phyloP scores from a whole-genome alignment of 108 stramenopile genomes.

The Mediolabrus comicus region DNA sequence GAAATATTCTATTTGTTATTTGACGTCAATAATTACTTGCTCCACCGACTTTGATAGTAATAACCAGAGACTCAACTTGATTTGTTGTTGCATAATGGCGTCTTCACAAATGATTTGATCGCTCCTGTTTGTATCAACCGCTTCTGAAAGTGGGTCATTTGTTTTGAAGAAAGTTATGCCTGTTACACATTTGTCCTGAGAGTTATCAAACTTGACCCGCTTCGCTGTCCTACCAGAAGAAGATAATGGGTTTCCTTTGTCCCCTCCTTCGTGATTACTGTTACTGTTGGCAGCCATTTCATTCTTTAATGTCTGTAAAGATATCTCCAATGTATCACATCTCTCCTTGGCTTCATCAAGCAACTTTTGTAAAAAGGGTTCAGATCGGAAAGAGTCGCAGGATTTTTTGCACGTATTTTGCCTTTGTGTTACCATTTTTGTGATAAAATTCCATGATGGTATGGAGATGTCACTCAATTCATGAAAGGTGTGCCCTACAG shows the following conservation, averaged over 20 bases:
- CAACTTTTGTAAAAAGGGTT: slow-evolving; percentile 16
- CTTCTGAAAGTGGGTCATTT: neutral
- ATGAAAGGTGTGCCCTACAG: neutral
- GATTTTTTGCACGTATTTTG: slow-evolving; percentile 12
- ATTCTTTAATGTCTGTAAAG: neutral
- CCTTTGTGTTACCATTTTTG: slow-evolving; percentile 10
- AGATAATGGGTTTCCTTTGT: neutral
- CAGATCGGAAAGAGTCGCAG: slow-evolving; percentile 20
- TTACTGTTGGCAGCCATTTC: neutral
- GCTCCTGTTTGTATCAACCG: neutral
- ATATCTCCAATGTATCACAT: slow-evolving; percentile 8
- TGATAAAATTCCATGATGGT: slow-evolving; percentile 32
- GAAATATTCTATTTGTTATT: neutral
- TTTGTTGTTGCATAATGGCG: slow-evolving; percentile 10
- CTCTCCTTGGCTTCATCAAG: slow-evolving; percentile 14
- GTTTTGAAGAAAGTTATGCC: slow-evolving; percentile 1
- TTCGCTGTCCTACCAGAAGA: neutral
- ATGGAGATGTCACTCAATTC: neutral
- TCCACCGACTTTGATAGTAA: slow-evolving; percentile 14
- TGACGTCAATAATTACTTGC: neutral
- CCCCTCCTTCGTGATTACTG: neutral
- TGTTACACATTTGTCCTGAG: neutral
- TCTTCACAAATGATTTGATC: slow-evolving; percentile 4
- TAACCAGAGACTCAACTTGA: slow-evolving; percentile 27
- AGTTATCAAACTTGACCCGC: neutral